A percentile compares a stretch with the other conserved stretches of the same genome.
These are phyloP conservation scores for Camelina neglecta DNA, from an alignment of 345 rosid genomes.

Conservation along the genomic window DNA sequence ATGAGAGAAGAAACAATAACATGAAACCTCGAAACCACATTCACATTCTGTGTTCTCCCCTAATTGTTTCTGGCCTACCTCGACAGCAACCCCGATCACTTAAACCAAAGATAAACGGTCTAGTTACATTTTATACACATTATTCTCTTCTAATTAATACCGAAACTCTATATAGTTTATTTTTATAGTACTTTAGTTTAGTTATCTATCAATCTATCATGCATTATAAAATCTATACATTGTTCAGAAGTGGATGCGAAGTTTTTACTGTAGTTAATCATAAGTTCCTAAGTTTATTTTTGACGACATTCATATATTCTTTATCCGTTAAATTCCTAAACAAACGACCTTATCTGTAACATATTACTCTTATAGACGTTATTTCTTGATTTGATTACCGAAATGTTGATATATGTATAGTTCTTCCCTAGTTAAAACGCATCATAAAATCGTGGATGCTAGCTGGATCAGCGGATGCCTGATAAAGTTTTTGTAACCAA, in stretches of 20 bases:
- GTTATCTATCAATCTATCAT: background rate
- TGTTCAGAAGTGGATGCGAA: background rate
- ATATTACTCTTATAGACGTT: background rate
- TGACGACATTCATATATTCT: background rate
- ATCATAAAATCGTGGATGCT: too few species aligned
- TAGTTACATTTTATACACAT: background rate
- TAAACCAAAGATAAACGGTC: background rate
- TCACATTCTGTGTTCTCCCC: slow-evolving; percentile 33
- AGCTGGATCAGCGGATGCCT: background rate
- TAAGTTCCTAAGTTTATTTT: background rate
- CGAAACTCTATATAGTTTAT: background rate
- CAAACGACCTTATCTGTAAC: background rate
- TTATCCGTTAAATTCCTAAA: background rate
- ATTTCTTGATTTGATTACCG: too few species aligned
- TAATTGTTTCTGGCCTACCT: slow-evolving; percentile 15
- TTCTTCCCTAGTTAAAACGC: too few species aligned
- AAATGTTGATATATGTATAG: too few species aligned
- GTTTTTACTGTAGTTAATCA: background rate
- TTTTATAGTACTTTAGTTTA: background rate
- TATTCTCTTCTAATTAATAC: background rate
- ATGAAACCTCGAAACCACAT: slow-evolving; percentile 42
- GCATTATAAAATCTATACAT: background rate
- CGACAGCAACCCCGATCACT: slow-evolving; percentile 5
- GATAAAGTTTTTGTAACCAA: background rate
- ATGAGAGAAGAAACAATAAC: slow-evolving; percentile 22